Base-by-base conservation (phyloP, 495 filamentous ascomycete genomes). In the Neohortaea acidophila region DNA sequence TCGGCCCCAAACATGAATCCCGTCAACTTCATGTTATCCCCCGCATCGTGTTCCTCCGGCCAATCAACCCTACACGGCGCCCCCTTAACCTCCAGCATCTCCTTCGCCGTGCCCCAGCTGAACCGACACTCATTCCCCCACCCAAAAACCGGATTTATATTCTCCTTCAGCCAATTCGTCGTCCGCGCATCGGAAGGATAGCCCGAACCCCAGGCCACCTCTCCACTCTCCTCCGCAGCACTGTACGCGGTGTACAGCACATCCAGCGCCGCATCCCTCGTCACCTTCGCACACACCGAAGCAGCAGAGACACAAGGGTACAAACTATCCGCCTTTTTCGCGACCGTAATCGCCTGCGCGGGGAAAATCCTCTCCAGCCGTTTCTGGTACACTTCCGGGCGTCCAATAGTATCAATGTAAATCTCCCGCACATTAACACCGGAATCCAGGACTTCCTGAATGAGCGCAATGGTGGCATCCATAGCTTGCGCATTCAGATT, bases 401-500 rank as follows among this genome's bases (percentile, higher is more conserved):
- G 77, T 0, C 89, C 89, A 50, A 97, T 80, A 0, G 89, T 96
- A 58, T 97, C 89, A 44, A 97, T 85, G 57, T 85, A 97, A 10
- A 97, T 82, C 47, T 94, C 83, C 22, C 59, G 66, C 0, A 97
- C 65, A 58, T 86, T 79, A 25, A 96, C 77, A 10, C 81, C 80
- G 7, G 58, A 60, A 0, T 69, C 76, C 33, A 86, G 67, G 0
- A 93, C 79, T 3, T 73, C 74, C 13, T 72, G 59, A 36, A 97
- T 87, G 39, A 97, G 62, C 14, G 70, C 72, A n/a, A 91, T 70
- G 1, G 89, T 97, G 0, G 89, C 84, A 60, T 97, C 87, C 70
- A 92, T 79, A 1, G 89, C 89, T 58, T 96, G 89, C n/a, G 85
- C 84, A 60, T 97, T 97, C 38, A 97, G 68, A 54, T 97, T 97